Evolutionary conservation across 2,329 filamentous ascomycete genomes (phyloP).

Genomic region (Beauveria caledonica): DNA sequence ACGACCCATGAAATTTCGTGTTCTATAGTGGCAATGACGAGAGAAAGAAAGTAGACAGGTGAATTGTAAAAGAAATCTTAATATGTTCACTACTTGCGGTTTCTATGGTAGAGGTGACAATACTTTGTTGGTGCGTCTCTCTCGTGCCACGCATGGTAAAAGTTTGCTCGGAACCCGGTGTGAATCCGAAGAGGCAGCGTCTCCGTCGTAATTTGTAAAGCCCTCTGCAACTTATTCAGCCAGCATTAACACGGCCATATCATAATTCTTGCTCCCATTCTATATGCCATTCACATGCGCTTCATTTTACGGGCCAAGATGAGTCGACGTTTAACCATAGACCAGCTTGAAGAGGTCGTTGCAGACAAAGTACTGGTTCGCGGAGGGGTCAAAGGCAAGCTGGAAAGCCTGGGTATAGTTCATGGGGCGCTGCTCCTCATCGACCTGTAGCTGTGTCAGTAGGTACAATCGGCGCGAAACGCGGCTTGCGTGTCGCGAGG

Average conservation of each 20-base stretch:
- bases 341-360: conserved; percentile 95
- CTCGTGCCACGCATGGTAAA: background rate
- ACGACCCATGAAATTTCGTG: no score
- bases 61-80: no score
- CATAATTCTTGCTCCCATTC: conserved; percentile 1
- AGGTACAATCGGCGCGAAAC: background rate
- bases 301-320: background rate
- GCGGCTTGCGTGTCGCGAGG: background rate
- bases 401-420: conserved; percentile 89
- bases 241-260: background rate
- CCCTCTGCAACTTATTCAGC: background rate
- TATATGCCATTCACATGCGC: conserved; percentile 1
- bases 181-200: background rate
- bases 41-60: no score
- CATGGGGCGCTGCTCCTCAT: conserved; percentile 79
- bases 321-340: conserved; percentile 42
- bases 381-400: conserved; percentile 55
- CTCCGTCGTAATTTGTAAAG: background rate
- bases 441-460: conserved; percentile 50
- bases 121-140: no score
- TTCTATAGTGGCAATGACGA: no score
- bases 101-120: no score
- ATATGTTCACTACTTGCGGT: no score
- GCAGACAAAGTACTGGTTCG: conserved; percentile 72
- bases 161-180: background rate